Evolutionary conservation across 2,329 filamentous ascomycete genomes (phyloP).

Genomic region (Trichoderma sp.): DNA sequence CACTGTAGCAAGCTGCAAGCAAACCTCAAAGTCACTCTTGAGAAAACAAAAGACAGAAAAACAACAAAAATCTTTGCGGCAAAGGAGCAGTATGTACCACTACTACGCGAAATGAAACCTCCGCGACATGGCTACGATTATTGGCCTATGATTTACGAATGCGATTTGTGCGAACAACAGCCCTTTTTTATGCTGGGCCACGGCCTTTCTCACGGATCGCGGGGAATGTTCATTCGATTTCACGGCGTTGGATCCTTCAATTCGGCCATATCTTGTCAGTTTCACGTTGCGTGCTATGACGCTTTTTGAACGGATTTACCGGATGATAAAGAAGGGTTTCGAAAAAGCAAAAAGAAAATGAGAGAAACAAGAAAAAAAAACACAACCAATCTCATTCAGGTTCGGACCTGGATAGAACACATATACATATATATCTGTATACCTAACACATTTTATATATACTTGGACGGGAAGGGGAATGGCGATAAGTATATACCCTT

Average conservation of each 20-base stretch:
- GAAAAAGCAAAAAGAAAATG: neutral
- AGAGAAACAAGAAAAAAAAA: slow-evolving; percentile 11
- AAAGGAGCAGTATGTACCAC: slow-evolving; percentile 2
- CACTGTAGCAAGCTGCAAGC: neutral
- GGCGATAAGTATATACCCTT: slow-evolving; percentile 29
- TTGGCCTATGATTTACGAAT: slow-evolving; percentile 27
- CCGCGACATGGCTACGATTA: slow-evolving; percentile 23
- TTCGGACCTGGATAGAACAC: slow-evolving; percentile 4
- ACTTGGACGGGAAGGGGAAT: slow-evolving; percentile 20
- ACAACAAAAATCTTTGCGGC: neutral
- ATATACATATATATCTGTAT: slow-evolving; percentile 28
- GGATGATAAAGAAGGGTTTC: neutral
- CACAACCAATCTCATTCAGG: neutral
- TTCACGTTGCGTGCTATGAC: slow-evolving; percentile 10
- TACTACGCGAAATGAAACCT: slow-evolving; percentile 10
- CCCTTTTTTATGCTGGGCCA: slow-evolving; percentile 14
- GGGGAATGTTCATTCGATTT: slow-evolving; percentile 14
- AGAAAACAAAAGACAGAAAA: neutral
- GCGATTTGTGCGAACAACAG: slow-evolving; percentile 25
- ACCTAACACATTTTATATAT: slow-evolving; percentile 28
- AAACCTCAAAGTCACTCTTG: neutral
- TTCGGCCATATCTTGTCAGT: slow-evolving; percentile 4
- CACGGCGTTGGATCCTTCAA: slow-evolving; percentile 20
- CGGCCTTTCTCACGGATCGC: slow-evolving; percentile 23
- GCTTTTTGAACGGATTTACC: slow-evolving; percentile 6